Evolutionary conservation across 345 rosid genomes (phyloP).

Genomic region (Acer saccharum): DNA sequence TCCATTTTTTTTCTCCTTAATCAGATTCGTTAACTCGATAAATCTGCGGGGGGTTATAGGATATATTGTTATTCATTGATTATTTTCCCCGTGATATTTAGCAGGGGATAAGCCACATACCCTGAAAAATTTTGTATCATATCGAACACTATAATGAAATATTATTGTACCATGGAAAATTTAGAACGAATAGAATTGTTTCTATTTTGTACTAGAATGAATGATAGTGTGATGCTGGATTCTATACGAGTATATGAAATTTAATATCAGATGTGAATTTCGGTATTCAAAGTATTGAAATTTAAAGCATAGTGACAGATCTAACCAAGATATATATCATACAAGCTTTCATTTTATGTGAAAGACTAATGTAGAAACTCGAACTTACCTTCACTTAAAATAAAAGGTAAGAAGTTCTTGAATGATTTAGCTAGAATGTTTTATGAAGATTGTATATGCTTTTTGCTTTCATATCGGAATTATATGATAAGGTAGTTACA

Average conservation of each 20-base stretch:
- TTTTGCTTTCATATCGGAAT: no score
- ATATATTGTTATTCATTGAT: background rate
- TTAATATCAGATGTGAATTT: background rate
- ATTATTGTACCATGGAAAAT: background rate
- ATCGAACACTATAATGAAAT: background rate
- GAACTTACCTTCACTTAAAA: no score
- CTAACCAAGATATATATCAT: no score
- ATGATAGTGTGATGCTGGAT: background rate
- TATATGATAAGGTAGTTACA: background rate
- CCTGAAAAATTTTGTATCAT: conserved; percentile 18
- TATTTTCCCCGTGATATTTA: background rate
- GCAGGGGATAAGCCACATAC: conserved; percentile 22
- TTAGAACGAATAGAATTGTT: background rate
- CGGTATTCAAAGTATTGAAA: no score
- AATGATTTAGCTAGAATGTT: no score
- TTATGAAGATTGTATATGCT: no score
- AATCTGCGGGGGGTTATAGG: conserved; percentile 4
- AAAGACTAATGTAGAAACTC: no score
- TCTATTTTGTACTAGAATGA: background rate
- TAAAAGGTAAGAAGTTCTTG: no score
- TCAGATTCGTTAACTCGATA: conserved; percentile 6
- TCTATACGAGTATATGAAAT: background rate
- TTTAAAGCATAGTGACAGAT: no score
- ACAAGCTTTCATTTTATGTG: no score
- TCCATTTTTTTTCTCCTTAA: background rate